phyloP scores from a whole-genome alignment of 805 yeast species.

The Saturnispora mendoncae region DNA sequence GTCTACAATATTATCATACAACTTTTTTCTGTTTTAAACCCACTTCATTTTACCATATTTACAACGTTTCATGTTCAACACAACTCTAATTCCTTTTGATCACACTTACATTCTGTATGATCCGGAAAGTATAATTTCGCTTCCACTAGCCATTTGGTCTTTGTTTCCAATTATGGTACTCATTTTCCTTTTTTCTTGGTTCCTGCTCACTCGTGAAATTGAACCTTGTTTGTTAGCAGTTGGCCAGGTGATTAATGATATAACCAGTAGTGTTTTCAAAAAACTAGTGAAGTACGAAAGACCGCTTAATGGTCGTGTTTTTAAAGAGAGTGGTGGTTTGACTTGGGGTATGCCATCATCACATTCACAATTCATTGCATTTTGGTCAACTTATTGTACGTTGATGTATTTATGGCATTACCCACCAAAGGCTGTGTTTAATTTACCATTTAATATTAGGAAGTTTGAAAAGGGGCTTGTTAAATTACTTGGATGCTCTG shows the following conservation, averaged over 20 bases:
- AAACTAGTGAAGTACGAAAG: constrained; percentile 58
- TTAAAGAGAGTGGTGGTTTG: constrained; percentile 23
- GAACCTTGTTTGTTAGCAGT: constrained; percentile 77
- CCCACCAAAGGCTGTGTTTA: constrained; percentile 19
- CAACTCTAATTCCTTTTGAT: constrained; percentile 53
- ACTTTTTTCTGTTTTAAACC: no score
- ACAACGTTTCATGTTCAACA: no score
- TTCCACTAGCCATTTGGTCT: constrained; percentile 61
- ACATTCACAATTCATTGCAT: constrained; percentile 94
- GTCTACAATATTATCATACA: no score
- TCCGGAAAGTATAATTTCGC: constrained; percentile 52
- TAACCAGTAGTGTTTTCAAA: constrained; percentile 61
- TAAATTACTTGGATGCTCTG: constrained; percentile 13
- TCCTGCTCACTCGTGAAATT: constrained; percentile 70
- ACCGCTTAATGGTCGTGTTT: constrained; percentile 42
- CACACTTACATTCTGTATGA: constrained; percentile 79
- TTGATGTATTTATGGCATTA: constrained; percentile 39
- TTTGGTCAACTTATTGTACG: constrained; percentile 49
- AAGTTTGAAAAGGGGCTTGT: constrained; percentile 19
- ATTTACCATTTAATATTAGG: background rate
- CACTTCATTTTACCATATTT: no score
- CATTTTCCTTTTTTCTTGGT: constrained; percentile 77
- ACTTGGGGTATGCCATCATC: constrained; percentile 97
- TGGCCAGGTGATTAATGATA: constrained; percentile 78
- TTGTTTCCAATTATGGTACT: constrained; percentile 72